Base-by-base conservation (phyloP, 768 basidiomycete species). In the Cytidiella melzeri region DNA sequence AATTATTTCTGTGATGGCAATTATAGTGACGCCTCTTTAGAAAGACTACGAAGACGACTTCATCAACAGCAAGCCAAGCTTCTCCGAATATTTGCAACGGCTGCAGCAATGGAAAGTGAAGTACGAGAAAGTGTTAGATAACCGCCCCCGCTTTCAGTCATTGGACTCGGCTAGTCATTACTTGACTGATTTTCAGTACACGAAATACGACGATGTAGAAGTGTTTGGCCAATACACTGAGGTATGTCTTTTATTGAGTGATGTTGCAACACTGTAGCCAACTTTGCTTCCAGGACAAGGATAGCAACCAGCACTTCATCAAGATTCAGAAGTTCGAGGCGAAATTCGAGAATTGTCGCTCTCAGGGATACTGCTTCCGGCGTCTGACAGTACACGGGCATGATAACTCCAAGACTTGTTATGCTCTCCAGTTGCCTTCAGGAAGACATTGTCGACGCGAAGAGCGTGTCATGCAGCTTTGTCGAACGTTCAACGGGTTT, bases 151-250 rank as follows among this genome's bases (percentile, higher is more conserved):
- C 30, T 67, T 84, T 39, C 92, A 95, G 58, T 81, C 91, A 4
- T 71, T 99, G 48, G 93, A 96, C 54, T 72, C 83, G 42, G 72
- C 90, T 38, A 92, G 91, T 55, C 92, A 94, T 67, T 96, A 93
- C 68, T 73, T 99, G 58, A 88, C 91, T 5, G 96, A 98, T 66
- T 99, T 98, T 74, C 95, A 98, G 57, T 93, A 97, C 66, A 84
- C 83, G 61, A 96, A 93, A 64, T 92, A 95, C 43, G 96, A 98
- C 55, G 95, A 99, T 55, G 90, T 99, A 34, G 94, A 99, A 62
- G 81, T 99, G 43, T 94, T 94, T n/a, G 96, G 96, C 5, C 96
- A 99, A 66, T 99, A 99, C 64, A 88, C 92, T 0, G 91, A 97
- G 79, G 93, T 89, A 47, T 15, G 10, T 1, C 51, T 1, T 24